Base-by-base conservation (phyloP, 306 rosid genomes). In the Lathyrus tuberosus region DNA sequence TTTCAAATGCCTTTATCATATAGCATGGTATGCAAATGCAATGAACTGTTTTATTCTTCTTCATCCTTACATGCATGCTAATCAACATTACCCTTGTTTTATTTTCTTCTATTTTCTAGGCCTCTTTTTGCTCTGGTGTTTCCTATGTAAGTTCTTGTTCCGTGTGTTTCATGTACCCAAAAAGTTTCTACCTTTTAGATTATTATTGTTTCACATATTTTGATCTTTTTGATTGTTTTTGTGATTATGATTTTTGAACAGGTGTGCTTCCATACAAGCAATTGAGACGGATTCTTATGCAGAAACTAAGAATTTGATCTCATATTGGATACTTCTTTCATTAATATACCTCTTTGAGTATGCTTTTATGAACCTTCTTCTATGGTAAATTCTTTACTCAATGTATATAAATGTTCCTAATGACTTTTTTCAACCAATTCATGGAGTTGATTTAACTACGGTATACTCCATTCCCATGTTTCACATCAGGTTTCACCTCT, bases 301-400 rank as follows among this genome's bases (percentile, higher is more conserved):
- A 24, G 84, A 82, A 49, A 73, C 84, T 41, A 79, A 59, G 75
- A 59, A 76, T 59, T 76, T 87, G 84, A 78, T 82, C 62, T 76
- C 92, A 18, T 87, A 87, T 63, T 84, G 92, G 89, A 85, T 82
- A 44, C 81, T 83, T 48, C 75, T 84, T 75, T 84, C 92, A 13
- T 57, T 82, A 6, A 44, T 82, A 31, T 84, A 76, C 69, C 83
- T 78, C 33, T 69, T 87, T 69, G 92, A 84, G 53, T 62, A 80
- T 62, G 71, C 61, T n/a, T 87, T 82, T 68, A 10, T 30, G 17
- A 73, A 40, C 41, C 76, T 84, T 63, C 78, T 87, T 60, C 63
- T n/a, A 53, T 82, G 85, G 92, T 87, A 80, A 73, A 47, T 64
- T n/a, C 1, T 14, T 72, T 14, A 44, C 14, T 12, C 15, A 13